These are phyloP conservation scores for Candida morakotiae DNA, from an alignment of 805 yeast species.

Conservation along the genomic window DNA sequence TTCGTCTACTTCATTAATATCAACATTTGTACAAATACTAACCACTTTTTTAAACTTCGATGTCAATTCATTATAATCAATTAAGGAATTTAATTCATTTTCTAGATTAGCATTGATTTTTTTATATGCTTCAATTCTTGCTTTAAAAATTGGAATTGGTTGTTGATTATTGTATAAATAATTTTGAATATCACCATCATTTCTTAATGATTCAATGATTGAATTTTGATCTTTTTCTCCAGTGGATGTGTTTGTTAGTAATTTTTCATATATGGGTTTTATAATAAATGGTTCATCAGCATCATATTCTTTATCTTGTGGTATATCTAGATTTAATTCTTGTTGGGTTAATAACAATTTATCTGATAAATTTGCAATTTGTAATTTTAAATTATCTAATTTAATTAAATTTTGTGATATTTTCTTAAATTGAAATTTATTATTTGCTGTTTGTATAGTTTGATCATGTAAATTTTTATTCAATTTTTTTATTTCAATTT, in stretches of 20 bases:
- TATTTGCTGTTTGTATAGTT: slow-evolving; percentile 40
- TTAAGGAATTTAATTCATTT: slow-evolving; percentile 48
- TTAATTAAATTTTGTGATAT: slow-evolving; percentile 32
- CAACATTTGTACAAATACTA: slow-evolving; percentile 85
- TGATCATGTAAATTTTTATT: slow-evolving; percentile 36
- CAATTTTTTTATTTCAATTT: slow-evolving; percentile 30
- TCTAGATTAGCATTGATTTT: slow-evolving; percentile 60
- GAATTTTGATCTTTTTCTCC: slow-evolving; percentile 11
- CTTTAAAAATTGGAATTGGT: slow-evolving; percentile 50
- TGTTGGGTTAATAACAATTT: slow-evolving; percentile 25
- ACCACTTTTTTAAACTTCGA: slow-evolving; percentile 83
- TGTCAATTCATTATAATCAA: slow-evolving; percentile 37
- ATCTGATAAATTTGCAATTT: slow-evolving; percentile 38
- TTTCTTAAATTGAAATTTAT: slow-evolving; percentile 32
- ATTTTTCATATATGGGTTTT: slow-evolving; percentile 51
- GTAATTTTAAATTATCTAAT: slow-evolving; percentile 50
- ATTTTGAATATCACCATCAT: slow-evolving; percentile 20
- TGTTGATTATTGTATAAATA: slow-evolving; percentile 40
- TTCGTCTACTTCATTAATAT: slow-evolving; percentile 71
- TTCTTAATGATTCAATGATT: slow-evolving; percentile 17
- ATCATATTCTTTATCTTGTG: slow-evolving; percentile 64
- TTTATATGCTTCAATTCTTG: slow-evolving; percentile 77
- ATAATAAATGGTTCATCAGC: slow-evolving; percentile 92
- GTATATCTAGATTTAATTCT: slow-evolving; percentile 45
- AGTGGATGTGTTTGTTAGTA: slow-evolving; percentile 32